These are phyloP conservation scores for Irpex sp. DNA, from an alignment of 1,284 basidiomycete species.

Conservation along the genomic window DNA sequence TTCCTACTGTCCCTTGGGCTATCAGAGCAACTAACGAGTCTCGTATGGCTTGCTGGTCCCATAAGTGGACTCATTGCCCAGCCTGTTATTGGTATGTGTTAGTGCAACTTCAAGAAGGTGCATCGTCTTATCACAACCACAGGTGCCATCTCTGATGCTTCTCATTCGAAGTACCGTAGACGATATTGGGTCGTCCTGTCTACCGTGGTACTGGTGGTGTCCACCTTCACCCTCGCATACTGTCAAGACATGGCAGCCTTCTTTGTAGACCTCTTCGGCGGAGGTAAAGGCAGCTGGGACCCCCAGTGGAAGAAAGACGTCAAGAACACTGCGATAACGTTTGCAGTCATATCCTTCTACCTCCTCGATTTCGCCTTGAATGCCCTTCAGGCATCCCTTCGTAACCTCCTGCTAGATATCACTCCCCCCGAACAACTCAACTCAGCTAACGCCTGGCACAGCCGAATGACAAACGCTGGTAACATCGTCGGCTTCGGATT, in stretches of 20 bases:
- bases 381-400: conserved; percentile 86
- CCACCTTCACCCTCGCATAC: conserved; percentile 79
- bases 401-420: conserved; percentile 89
- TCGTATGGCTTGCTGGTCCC: conserved; percentile 97
- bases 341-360: conserved; percentile 92
- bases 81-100: conserved; percentile 77
- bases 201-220: conserved; percentile 66
- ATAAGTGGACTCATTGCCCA: conserved; percentile 92
- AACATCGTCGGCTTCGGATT: conserved; percentile 91
- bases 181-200: conserved; percentile 87
- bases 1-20: conserved; percentile 88
- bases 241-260: conserved; percentile 71
- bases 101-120: neutral
- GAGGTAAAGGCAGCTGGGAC: conserved; percentile 88
- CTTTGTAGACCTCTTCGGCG: conserved; percentile 73
- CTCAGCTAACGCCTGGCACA: conserved; percentile 96
- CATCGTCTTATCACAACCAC: neutral
- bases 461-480: conserved; percentile 88
- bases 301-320: conserved; percentile 64
- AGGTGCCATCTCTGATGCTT: conserved; percentile 93
- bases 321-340: conserved; percentile 64
- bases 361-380: conserved; percentile 94
- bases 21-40: conserved; percentile 84
- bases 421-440: conserved; percentile 85
- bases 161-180: conserved; percentile 80